Evolutionary conservation across 2,329 filamentous ascomycete genomes (phyloP).

Genomic region (Oidium heveae): DNA sequence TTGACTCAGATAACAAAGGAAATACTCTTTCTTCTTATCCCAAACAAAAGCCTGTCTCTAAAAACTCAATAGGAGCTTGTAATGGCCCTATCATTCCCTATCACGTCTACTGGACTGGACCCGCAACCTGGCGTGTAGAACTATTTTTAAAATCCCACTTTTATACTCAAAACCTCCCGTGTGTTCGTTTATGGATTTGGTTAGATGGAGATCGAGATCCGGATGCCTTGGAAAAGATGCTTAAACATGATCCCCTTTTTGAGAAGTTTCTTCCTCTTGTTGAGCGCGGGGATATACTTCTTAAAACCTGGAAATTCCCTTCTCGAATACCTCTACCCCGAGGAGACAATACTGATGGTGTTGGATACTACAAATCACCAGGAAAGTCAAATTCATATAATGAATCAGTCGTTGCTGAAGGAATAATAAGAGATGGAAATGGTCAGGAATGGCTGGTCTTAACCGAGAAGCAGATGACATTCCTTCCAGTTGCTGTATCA

Average conservation of each 20-base stretch:
- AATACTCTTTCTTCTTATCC: slow-evolving; percentile 14
- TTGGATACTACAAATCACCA: slow-evolving; percentile 22
- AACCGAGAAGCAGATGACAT: slow-evolving; percentile 28
- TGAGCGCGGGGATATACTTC: slow-evolving; percentile 23
- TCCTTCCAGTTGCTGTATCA: slow-evolving; percentile 29
- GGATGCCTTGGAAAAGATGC: slow-evolving; percentile 23
- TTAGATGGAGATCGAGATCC: slow-evolving; percentile 26
- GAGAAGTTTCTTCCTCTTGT: slow-evolving; percentile 26
- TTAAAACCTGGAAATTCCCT: slow-evolving; percentile 28
- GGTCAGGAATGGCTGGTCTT: slow-evolving; percentile 27
- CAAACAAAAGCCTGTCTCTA: slow-evolving; percentile 16
- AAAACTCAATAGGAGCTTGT: slow-evolving; percentile 21
- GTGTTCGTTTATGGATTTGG: slow-evolving; percentile 27
- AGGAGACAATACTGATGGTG: slow-evolving; percentile 22
- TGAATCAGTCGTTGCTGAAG: slow-evolving; percentile 21
- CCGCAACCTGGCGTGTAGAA: slow-evolving; percentile 29
- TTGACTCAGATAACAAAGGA: slow-evolving; percentile 14
- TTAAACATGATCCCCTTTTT: slow-evolving; percentile 24
- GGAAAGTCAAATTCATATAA: slow-evolving; percentile 16
- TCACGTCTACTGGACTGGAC: slow-evolving; percentile 30
- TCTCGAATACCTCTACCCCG: slow-evolving; percentile 24
- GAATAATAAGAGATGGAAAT: slow-evolving; percentile 22
- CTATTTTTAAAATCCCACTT: slow-evolving; percentile 30
- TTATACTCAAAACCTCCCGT: slow-evolving; percentile 29
- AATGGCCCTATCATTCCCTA: slow-evolving; percentile 29